phyloP scores from a whole-genome alignment of 805 yeast species.

The Metschnikowia cerradonensis region DNA sequence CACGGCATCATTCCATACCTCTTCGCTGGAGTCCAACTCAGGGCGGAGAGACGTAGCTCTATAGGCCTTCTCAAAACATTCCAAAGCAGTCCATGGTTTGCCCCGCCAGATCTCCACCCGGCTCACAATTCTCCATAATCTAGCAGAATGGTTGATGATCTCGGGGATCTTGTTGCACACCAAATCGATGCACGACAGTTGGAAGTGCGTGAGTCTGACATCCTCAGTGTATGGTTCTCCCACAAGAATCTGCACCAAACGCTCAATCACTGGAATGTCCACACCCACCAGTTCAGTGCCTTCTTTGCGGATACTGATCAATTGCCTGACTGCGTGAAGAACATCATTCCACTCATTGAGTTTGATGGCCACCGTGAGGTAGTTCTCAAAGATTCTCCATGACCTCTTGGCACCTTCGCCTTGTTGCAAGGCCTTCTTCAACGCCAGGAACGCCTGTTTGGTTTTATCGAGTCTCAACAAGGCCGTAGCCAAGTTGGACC shows the following conservation, averaged over 20 bases:
- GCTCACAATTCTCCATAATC: conserved; percentile 82
- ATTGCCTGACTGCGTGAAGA: conserved; percentile 62
- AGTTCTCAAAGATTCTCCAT: conserved; percentile 92
- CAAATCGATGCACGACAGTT: conserved; percentile 64
- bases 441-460: conserved; percentile 79
- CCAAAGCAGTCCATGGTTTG: conserved; percentile 84
- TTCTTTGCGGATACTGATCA: conserved; percentile 56
- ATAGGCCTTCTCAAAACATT: conserved; percentile 81
- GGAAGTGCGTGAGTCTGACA: conserved; percentile 54
- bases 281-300: conserved; percentile 52
- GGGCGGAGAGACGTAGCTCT: conserved; percentile 66
- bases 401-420: conserved; percentile 65
- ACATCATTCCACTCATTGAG: conserved; percentile 88
- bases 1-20: conserved; percentile 72
- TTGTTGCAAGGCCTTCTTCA: conserved; percentile 69
- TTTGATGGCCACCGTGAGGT: conserved; percentile 73
- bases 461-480: conserved; percentile 59
- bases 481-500: conserved; percentile 90
- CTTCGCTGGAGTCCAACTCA: conserved; percentile 56
- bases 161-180: conserved; percentile 65
- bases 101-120: conserved; percentile 82
- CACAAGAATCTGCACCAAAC: conserved; percentile 61
- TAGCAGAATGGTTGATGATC: conserved; percentile 60
- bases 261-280: conserved; percentile 73
- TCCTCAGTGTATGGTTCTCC: conserved; percentile 45